Percentiles rank a stretch among this genome's conserved stretches.
phyloP scores from a whole-genome alignment of 768 basidiomycete genomes.

The Chalciporus piperatus region DNA sequence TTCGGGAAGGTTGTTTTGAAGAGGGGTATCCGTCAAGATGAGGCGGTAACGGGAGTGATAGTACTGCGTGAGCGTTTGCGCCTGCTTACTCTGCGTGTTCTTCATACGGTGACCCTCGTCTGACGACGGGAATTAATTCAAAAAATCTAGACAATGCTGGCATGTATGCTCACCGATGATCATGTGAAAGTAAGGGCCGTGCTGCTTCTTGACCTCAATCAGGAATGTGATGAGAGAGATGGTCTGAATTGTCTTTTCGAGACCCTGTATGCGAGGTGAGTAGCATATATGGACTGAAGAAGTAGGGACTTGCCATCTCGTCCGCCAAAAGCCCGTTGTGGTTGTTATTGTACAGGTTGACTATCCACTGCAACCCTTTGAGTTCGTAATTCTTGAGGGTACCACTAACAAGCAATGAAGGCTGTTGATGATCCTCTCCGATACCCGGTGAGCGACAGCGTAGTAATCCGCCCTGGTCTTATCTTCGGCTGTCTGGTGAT shows the following conservation, averaged over 20 bases:
- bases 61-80: slow-evolving; percentile 85
- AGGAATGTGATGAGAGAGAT: slow-evolving; percentile 95
- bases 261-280: slow-evolving; percentile 56
- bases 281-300: neutral
- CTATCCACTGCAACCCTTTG: slow-evolving; percentile 98
- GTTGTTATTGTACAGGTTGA: slow-evolving; percentile 93
- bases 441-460: slow-evolving; percentile 88
- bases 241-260: slow-evolving; percentile 92
- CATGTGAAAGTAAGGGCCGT: slow-evolving; percentile 97
- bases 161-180: slow-evolving; percentile 67
- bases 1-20: slow-evolving; percentile 96
- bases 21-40: slow-evolving; percentile 91
- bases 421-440: slow-evolving; percentile 82
- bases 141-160: no score
- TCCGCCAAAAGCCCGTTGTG: slow-evolving; percentile 94
- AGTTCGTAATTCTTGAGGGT: slow-evolving; percentile 93
- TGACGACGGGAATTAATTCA: slow-evolving; percentile 22
- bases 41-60: slow-evolving; percentile 92
- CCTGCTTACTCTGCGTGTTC: slow-evolving; percentile 87
- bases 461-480: slow-evolving; percentile 92
- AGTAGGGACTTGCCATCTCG: slow-evolving; percentile 65
- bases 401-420: slow-evolving; percentile 75
- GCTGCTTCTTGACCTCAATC: slow-evolving; percentile 85
- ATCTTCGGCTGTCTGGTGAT: slow-evolving; percentile 53
- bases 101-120: slow-evolving; percentile 99